Evolutionary conservation across 1,284 basidiomycete genomes (phyloP).

Genomic region (Malassezia dermatis): DNA sequence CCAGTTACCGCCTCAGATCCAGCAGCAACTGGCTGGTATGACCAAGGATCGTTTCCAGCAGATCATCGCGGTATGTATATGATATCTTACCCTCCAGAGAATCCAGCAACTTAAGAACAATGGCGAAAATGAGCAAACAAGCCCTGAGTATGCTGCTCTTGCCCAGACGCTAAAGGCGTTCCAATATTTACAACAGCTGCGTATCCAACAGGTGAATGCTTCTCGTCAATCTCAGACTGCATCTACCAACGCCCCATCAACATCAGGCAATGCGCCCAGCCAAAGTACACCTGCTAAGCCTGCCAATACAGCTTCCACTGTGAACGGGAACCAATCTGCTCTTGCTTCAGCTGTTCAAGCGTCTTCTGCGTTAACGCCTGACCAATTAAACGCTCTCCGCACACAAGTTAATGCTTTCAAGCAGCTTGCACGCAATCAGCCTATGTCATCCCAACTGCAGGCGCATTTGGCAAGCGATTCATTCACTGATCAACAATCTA

Average conservation of each 20-base stretch:
- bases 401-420: constrained; percentile 85
- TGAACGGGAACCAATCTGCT: neutral
- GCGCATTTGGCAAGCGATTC: constrained; percentile 52
- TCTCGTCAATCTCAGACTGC: neutral
- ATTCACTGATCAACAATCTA: constrained; percentile 53
- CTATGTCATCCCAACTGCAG: constrained; percentile 69
- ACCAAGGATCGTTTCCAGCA: constrained; percentile 39
- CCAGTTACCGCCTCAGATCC: constrained; percentile 24
- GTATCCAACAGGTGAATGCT: constrained; percentile 32
- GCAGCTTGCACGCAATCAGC: constrained; percentile 64
- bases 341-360: constrained; percentile 15
- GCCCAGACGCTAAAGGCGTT: constrained; percentile 40
- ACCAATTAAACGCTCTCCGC: constrained; percentile 73
- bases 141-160: constrained; percentile 47
- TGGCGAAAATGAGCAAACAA: constrained; percentile 47
- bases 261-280: constrained; percentile 55
- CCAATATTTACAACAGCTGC: constrained; percentile 41
- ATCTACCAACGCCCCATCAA: neutral
- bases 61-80: constrained; percentile 26
- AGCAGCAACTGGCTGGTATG: constrained; percentile 41
- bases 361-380: constrained; percentile 37
- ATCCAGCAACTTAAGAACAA: constrained; percentile 48
- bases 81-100: constrained; percentile 26
- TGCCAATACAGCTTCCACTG: constrained; percentile 43
- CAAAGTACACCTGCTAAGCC: constrained; percentile 48